Conservation (phyloP, 495 filamentous ascomycete genomes). For the Xylaria acuta region DNA sequence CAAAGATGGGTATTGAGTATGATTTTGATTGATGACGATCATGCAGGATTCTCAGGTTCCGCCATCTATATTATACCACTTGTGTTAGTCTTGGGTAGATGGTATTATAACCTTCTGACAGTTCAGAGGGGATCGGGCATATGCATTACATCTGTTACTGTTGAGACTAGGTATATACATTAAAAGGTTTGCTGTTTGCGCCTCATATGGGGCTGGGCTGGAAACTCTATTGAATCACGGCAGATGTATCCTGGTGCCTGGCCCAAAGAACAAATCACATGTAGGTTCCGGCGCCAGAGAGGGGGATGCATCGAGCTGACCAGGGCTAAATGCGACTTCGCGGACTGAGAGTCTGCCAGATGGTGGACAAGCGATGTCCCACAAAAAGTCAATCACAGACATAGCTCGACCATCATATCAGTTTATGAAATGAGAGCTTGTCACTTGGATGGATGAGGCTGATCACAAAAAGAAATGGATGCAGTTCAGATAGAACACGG, state of each 20-base stretch:
- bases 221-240: constrained; percentile 23
- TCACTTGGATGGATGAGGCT: constrained; percentile 15
- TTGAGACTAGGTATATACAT: background rate
- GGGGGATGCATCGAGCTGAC: constrained; percentile 19
- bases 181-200: constrained; percentile 4
- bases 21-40: constrained; percentile 8
- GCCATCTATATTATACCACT: constrained; percentile 6
- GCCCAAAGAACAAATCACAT: constrained; percentile 11
- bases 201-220: constrained; percentile 4
- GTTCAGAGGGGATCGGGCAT: background rate
- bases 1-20: background rate
- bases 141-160: constrained; percentile 2
- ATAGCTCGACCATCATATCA: constrained; percentile 2
- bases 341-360: background rate
- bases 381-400: constrained; percentile 13
- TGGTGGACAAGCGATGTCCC: background rate
- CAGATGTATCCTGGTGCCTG: constrained; percentile 20
- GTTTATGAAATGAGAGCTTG: constrained; percentile 16
- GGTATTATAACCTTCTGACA: constrained; percentile 7
- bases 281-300: constrained; percentile 24
- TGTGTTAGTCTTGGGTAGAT: background rate
- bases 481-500: background rate
- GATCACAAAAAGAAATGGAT: constrained; percentile 21
- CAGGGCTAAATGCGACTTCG: constrained; percentile 1
- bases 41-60: constrained; percentile 19